Evolutionary conservation across 805 yeast genomes (phyloP).

Genomic region (Ogataea methylovora): DNA sequence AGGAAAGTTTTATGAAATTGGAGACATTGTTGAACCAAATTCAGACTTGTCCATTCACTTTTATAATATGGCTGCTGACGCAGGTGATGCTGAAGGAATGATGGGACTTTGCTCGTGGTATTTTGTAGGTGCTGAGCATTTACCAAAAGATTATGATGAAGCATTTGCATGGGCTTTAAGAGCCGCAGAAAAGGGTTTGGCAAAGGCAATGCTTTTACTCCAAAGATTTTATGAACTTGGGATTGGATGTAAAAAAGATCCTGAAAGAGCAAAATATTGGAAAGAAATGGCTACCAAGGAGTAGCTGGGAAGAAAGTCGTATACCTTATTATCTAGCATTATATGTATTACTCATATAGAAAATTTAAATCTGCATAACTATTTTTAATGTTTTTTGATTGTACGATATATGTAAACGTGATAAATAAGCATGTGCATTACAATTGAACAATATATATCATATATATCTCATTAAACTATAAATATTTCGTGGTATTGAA

Average conservation of each 20-base stretch:
- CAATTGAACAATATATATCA: too few relatives aligned
- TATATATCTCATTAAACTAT: too few relatives aligned
- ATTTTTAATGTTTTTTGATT: too few relatives aligned
- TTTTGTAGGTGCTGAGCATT: constrained; percentile 83
- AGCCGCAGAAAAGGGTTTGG: constrained; percentile 68
- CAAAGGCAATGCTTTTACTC: constrained; percentile 80
- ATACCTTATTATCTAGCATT: too few relatives aligned
- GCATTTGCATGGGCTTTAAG: constrained; percentile 92
- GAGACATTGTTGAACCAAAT: constrained; percentile 69
- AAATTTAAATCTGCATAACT: too few relatives aligned
- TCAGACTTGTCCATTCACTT: constrained; percentile 83
- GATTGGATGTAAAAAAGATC: constrained; percentile 66
- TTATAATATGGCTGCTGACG: constrained; percentile 82
- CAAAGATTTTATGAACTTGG: constrained; percentile 85
- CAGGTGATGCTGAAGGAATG: constrained; percentile 87
- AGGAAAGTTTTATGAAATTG: constrained; percentile 81
- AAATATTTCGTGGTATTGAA: too few relatives aligned
- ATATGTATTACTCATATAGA: too few relatives aligned
- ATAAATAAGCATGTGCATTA: too few relatives aligned
- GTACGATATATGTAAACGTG: too few relatives aligned
- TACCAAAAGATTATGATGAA: constrained; percentile 71
- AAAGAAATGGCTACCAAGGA: constrained; percentile 61
- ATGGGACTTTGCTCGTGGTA: constrained; percentile 96
- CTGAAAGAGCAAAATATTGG: constrained; percentile 62
- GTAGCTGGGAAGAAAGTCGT: too few relatives aligned